Evolutionary conservation across 2,329 filamentous ascomycete species (phyloP).

Genomic region (Beauveria rudraprayagi): DNA sequence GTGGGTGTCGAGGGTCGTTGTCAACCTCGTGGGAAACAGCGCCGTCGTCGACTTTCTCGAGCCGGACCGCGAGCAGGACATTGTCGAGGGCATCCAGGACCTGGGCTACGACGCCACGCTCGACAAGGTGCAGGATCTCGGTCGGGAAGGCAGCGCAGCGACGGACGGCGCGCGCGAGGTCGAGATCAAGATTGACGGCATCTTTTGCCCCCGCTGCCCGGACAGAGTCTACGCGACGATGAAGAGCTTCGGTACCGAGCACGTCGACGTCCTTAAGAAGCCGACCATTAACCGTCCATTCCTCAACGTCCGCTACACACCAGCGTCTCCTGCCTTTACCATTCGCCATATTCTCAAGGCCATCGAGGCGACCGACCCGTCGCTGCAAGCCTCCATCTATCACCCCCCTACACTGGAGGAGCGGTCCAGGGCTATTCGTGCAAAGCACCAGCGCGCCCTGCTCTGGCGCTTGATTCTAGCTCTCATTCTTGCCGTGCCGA

Average conservation of each 20-base stretch:
- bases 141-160: slow-evolving; percentile 30
- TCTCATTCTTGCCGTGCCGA: slow-evolving; percentile 64
- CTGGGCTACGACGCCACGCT: slow-evolving; percentile 59
- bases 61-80: slow-evolving; percentile 22
- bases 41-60: slow-evolving; percentile 50
- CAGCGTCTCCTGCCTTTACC: slow-evolving; percentile 60
- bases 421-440: slow-evolving; percentile 63
- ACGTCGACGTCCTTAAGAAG: slow-evolving; percentile 44
- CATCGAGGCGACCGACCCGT: slow-evolving; percentile 58
- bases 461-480: slow-evolving; percentile 64
- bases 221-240: slow-evolving; percentile 47
- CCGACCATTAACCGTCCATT: slow-evolving; percentile 57
- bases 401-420: slow-evolving; percentile 81
- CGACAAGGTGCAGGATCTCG: slow-evolving; percentile 38
- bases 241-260: slow-evolving; percentile 38
- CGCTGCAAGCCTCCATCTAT: slow-evolving; percentile 61
- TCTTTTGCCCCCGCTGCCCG: slow-evolving; percentile 69
- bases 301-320: slow-evolving; percentile 62
- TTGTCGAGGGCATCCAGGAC: slow-evolving; percentile 45
- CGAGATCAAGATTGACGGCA: slow-evolving; percentile 59
- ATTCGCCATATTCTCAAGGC: slow-evolving; percentile 64
- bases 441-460: slow-evolving; percentile 59
- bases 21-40: slow-evolving; percentile 62
- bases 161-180: slow-evolving; percentile 42
- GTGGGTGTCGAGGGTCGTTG: slow-evolving; percentile 48